Conservation (phyloP, 768 basidiomycete genomes). For the Sporobolomyces phaffii region DNA sequence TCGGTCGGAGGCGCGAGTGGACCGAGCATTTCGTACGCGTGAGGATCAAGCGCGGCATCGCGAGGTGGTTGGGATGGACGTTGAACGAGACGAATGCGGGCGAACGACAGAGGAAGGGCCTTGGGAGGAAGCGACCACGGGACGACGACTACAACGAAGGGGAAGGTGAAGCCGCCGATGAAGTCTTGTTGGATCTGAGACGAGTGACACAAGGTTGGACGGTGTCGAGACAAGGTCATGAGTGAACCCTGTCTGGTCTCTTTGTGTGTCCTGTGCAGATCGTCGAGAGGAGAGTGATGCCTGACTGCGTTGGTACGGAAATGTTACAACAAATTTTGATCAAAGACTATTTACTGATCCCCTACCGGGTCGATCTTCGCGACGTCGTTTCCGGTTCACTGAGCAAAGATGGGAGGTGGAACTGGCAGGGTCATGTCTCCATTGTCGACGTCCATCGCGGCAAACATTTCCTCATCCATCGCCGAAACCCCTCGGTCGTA, state of each 20-base stretch:
- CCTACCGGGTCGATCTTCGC: background rate
- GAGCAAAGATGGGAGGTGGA: background rate
- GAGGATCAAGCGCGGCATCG: background rate
- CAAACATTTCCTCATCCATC: constrained; percentile 10
- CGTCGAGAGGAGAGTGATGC: no score
- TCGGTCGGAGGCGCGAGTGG: background rate
- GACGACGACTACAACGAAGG: no score
- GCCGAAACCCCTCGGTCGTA: background rate
- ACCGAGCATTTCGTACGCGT: background rate
- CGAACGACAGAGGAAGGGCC: background rate
- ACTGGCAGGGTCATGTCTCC: constrained; percentile 3
- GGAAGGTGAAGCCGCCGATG: no score
- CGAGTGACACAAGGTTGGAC: constrained; percentile 11
- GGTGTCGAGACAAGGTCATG: no score
- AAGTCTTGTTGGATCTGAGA: constrained; percentile 17
- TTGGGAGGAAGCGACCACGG: background rate
- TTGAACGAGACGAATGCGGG: background rate
- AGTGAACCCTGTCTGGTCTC: no score
- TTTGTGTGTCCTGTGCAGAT: no score
- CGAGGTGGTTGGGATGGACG: background rate
- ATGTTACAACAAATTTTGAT: constrained; percentile 3
- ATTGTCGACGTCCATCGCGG: constrained; percentile 8
- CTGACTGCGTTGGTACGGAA: no score
- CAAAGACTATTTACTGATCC: background rate
- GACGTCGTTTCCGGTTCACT: background rate